Base-by-base conservation (phyloP, 2,329 filamentous ascomycete genomes). In the Ascochyta lentis region DNA sequence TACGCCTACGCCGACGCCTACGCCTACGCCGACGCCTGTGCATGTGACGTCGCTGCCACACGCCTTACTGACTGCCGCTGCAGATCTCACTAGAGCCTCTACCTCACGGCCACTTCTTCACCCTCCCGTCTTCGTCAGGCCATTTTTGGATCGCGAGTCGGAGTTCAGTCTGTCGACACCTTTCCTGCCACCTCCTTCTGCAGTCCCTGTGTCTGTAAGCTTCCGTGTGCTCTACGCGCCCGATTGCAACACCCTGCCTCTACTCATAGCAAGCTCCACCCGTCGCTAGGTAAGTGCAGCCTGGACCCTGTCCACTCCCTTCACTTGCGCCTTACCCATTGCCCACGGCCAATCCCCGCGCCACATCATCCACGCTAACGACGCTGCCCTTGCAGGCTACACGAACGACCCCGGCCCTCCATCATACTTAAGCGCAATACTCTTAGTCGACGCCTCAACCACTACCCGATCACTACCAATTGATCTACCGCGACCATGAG, bases 401-500 rank as follows among this genome's bases (percentile, higher is more conserved):
- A 56, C 50, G 61, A 62, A 47, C 60, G 48, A 62, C 60, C 61
- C 59, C 65, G 55, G 64, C 63, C 60, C 61, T 64, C 49, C 46
- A 63, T 65, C 60, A 73, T 70, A 71, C 56, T 70, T 72, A 72
- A 64, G 55, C 65, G 43, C 62, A 48, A 63, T 66, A 69, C 62
- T 58, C 49, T 60, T 63, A 63, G 58, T 59, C 58, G 48, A 52
- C 51, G 45, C 34, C 44, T 49, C 56, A 51, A 49, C 49, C 48
- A 53, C 41, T 44, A 54, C 45, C 44, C 59, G 49, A 61, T 59
- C 59, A 54, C 22, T 59, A 65, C 54, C 62, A 50, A 52, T 50
- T 63, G 54, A 63, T 64, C 60, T 47, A 50, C 35, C 45, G 53
- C 57, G 74, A 83, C 64, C 55, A 89, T 89, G 87, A 87, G 85